Percentiles rank a stretch among this genome's conserved stretches.
phyloP scores from a whole-genome alignment of 2,329 filamentous ascomycete genomes.

The Chrysoporthe deuterocubensis region DNA sequence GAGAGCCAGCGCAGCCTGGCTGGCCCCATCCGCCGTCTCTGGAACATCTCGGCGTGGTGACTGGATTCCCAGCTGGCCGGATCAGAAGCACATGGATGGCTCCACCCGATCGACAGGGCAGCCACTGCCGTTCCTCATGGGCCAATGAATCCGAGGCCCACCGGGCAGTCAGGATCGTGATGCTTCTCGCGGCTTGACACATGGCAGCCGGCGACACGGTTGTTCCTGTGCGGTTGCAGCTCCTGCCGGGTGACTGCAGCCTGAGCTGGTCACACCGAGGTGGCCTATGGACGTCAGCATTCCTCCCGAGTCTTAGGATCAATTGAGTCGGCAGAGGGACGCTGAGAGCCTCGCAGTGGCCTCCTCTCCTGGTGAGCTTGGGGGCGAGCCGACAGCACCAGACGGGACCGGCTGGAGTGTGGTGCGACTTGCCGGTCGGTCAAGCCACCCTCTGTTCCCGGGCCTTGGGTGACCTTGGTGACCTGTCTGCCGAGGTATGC shows the following conservation, averaged over 20 bases:
- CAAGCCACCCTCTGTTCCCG: background rate
- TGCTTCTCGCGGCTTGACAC: slow-evolving; percentile 13
- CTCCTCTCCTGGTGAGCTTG: background rate
- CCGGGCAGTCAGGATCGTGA: slow-evolving; percentile 8
- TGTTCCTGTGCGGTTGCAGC: background rate
- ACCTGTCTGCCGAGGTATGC: background rate
- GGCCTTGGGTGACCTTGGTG: background rate
- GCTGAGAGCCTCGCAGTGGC: background rate
- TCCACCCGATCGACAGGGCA: slow-evolving; percentile 20
- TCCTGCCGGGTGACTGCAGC: slow-evolving; percentile 3
- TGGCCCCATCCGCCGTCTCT: slow-evolving; percentile 5
- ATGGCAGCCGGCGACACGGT: slow-evolving; percentile 13
- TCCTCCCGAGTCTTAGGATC: background rate
- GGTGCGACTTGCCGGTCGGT: background rate
- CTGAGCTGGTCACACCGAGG: background rate
- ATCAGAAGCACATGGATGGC: slow-evolving; percentile 24
- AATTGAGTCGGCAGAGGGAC: background rate
- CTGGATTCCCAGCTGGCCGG: slow-evolving; percentile 19
- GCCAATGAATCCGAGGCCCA: slow-evolving; percentile 23
- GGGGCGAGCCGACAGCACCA: background rate
- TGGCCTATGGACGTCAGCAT: background rate
- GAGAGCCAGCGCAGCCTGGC: slow-evolving; percentile 12
- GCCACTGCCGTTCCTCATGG: slow-evolving; percentile 11
- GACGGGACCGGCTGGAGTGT: background rate
- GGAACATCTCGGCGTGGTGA: background rate